Percentiles rank a stretch among this genome's conserved stretches.
phyloP scores from a whole-genome alignment of 805 yeast species.

The Komagataella mondaviorum region DNA sequence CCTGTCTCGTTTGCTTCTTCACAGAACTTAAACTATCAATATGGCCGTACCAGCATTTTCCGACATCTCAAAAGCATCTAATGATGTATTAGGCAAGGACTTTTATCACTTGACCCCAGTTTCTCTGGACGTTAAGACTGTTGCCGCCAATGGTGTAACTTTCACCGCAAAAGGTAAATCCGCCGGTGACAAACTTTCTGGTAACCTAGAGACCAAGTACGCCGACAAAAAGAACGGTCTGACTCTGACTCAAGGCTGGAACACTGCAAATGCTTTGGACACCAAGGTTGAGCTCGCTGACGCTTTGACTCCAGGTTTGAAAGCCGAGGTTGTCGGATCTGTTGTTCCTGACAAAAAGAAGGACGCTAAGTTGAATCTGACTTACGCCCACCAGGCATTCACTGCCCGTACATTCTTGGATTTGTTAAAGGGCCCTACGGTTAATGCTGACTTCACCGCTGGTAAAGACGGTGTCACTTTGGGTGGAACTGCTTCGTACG shows the following conservation, averaged over 20 bases:
- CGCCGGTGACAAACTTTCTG: conserved; percentile 70
- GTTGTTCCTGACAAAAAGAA: conserved; percentile 77
- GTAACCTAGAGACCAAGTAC: conserved; percentile 84
- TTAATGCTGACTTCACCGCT: conserved; percentile 88
- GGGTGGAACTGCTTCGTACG: conserved; percentile 96
- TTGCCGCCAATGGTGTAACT: conserved; percentile 92
- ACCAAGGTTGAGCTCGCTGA: conserved; percentile 90
- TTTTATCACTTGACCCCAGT: conserved; percentile 88
- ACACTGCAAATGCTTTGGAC: conserved; percentile 81
- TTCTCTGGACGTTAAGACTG: conserved; percentile 78
- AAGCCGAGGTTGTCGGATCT: conserved; percentile 80
- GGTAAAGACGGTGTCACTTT: conserved; percentile 95
- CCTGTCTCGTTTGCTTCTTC: neutral
- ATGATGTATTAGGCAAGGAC: conserved; percentile 81
- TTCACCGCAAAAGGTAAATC: conserved; percentile 90
- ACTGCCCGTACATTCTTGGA: conserved; percentile 93
- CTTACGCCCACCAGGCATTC: conserved; percentile 85
- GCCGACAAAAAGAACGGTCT: conserved; percentile 87
- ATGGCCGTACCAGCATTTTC: conserved; percentile 87
- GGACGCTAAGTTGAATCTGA: conserved; percentile 81
- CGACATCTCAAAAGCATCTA: conserved; percentile 85
- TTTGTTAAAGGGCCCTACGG: conserved; percentile 87
- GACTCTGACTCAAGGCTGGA: conserved; percentile 95
- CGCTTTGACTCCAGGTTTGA: conserved; percentile 88
- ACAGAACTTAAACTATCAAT: conserved; percentile 6